Percentiles rank a stretch among this genome's conserved stretches.
These are phyloP conservation scores for Leucoagaricus sp. DNA, from an alignment of 1,284 basidiomycete genomes.

Conservation along the genomic window DNA sequence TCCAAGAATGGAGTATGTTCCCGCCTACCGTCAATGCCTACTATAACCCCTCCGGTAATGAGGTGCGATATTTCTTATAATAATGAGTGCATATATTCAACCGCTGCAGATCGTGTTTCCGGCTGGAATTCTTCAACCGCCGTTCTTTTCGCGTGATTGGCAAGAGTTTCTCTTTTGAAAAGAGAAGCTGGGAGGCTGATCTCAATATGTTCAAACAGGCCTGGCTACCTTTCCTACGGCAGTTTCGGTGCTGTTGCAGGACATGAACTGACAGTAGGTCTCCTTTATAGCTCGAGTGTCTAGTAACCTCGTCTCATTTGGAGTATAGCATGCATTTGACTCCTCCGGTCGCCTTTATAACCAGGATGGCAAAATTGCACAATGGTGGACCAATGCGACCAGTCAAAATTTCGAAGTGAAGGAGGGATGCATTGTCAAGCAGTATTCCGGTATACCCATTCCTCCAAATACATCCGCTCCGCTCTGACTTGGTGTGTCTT, in stretches of 20 bases:
- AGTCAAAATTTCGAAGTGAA: constrained; percentile 82
- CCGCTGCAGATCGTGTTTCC: constrained; percentile 89
- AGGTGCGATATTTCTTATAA: constrained; percentile 42
- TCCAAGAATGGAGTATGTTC: constrained; percentile 87
- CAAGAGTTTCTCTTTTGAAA: constrained; percentile 31
- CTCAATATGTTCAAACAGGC: constrained; percentile 57
- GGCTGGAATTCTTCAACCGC: constrained; percentile 91
- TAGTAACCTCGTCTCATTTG: not conserved
- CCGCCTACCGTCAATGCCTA: constrained; percentile 83
- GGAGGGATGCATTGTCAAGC: constrained; percentile 86
- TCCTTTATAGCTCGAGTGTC: no score
- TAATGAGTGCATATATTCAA: not conserved
- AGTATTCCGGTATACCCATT: constrained; percentile 70
- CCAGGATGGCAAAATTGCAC: constrained; percentile 79
- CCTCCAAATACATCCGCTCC: constrained; percentile 10
- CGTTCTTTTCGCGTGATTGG: constrained; percentile 90
- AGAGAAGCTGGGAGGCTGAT: no score
- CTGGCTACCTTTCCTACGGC: constrained; percentile 87
- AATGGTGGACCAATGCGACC: constrained; percentile 88
- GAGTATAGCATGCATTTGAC: constrained; percentile 86
- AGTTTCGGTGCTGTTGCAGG: constrained; percentile 89
- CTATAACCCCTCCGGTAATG: constrained; percentile 79
- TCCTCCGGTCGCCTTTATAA: constrained; percentile 86
- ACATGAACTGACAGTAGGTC: constrained; percentile 87
- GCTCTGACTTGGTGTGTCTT: constrained; percentile 7